Base-by-base conservation (phyloP, 2,329 filamentous ascomycete species). In the Helotiales sp. region DNA sequence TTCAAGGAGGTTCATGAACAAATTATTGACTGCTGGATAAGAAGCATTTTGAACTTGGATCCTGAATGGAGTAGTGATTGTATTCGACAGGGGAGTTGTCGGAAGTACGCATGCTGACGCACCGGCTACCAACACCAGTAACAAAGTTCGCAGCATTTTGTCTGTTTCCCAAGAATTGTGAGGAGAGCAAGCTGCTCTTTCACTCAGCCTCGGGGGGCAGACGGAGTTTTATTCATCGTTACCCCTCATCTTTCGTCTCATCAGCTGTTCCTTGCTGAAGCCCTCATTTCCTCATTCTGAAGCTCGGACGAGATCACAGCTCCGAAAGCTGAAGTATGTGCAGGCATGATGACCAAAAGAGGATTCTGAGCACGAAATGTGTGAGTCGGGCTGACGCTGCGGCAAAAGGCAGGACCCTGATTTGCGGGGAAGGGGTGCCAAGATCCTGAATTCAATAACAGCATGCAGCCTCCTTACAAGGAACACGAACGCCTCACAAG, bases 21-120 rank as follows among this genome's bases (percentile, higher is more conserved):
- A 77, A 52, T 80, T 77, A 66, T 81, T 78, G 55, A 81, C 71
- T 4, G 75, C 72, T 2, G 79, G 79, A 63, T 76, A 78, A 1
- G 75, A 74, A 1, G 77, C 69, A 70, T 80, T 80, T 71, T 81
- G 79, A 13, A 81, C 67, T 66, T 77, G 75, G 52, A 81, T 71
- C 1, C 77, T 70, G 69, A 81, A 81, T 37, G 72, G 65, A 11
- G 73, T 61, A 3, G 75, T 66, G 68, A 81, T 80, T 57, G 69
- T 78, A 66, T 78, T 78, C 6, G 78, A 70, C 13, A 77, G 73
- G 1, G 72, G 50, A 3, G 66, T 71, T 0, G 69, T 61, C 0
- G 79, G 79, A 47, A 79, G 74, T 10, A 68, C 71, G 65, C 78
- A 80, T 40, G 76, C 76, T 54, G 58, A 60, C n/a, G 71, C 32